These are phyloP conservation scores for Penicillium mononematosum DNA, from an alignment of 495 filamentous ascomycete species.

Conservation along the genomic window DNA sequence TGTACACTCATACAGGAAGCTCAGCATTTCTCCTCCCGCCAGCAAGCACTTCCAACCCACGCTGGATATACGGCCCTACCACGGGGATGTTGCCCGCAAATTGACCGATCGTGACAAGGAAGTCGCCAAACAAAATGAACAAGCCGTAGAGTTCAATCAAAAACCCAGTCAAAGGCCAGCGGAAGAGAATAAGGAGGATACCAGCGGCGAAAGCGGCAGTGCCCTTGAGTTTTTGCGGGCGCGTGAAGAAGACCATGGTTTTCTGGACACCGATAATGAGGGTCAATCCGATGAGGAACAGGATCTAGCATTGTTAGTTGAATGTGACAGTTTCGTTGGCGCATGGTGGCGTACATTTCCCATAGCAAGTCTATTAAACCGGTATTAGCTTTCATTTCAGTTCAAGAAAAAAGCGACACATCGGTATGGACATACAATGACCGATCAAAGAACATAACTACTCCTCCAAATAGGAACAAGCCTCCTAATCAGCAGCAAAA, in stretches of 20 bases:
- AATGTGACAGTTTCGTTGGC: slow-evolving; percentile 7
- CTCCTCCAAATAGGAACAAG: slow-evolving; percentile 89
- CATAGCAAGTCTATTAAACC: slow-evolving; percentile 68
- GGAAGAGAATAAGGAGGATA: slow-evolving; percentile 77
- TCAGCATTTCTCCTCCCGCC: slow-evolving; percentile 69
- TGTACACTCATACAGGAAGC: slow-evolving; percentile 58
- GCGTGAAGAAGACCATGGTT: slow-evolving; percentile 88
- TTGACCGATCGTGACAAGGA: slow-evolving; percentile 84
- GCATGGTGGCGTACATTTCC: slow-evolving; percentile 61
- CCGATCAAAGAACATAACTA: slow-evolving; percentile 95
- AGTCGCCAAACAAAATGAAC: slow-evolving; percentile 91
- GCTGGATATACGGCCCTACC: slow-evolving; percentile 77
- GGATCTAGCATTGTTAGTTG: slow-evolving; percentile 59
- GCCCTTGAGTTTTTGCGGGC: slow-evolving; percentile 86
- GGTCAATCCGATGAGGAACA: slow-evolving; percentile 93
- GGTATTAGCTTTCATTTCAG: slow-evolving; percentile 10
- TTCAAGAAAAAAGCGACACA: background rate
- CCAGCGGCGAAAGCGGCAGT: slow-evolving; percentile 87
- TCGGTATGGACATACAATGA: slow-evolving; percentile 63
- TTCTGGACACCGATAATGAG: slow-evolving; percentile 93
- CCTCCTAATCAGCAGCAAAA: slow-evolving; percentile 56
- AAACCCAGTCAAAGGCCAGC: slow-evolving; percentile 89
- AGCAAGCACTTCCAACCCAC: slow-evolving; percentile 61
- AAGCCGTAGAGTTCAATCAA: slow-evolving; percentile 89
- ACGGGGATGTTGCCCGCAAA: slow-evolving; percentile 85